phyloP scores from a whole-genome alignment of 805 yeast genomes.

The Ogataea salicorniae region DNA sequence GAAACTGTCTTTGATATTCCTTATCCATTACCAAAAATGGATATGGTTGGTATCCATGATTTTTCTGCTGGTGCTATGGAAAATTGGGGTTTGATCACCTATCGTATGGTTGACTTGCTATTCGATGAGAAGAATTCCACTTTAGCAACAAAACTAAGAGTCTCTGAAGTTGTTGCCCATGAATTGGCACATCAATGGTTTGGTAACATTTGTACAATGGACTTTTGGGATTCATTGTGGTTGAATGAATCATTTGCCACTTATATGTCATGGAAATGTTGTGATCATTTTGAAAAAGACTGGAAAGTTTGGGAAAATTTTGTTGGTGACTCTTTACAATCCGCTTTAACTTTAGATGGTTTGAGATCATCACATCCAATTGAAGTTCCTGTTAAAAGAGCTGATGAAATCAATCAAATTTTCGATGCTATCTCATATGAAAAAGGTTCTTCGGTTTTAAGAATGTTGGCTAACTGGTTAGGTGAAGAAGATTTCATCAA shows the following conservation, averaged over 20 bases:
- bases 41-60: slow-evolving; percentile 74
- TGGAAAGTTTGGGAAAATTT: slow-evolving; percentile 75
- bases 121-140: slow-evolving; percentile 45
- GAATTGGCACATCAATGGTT: slow-evolving; percentile 95
- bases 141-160: slow-evolving; percentile 57
- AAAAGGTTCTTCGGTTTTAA: slow-evolving; percentile 73
- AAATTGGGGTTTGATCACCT: slow-evolving; percentile 81
- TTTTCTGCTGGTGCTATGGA: slow-evolving; percentile 88
- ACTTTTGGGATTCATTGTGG: slow-evolving; percentile 93
- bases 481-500: slow-evolving; percentile 66
- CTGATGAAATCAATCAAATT: slow-evolving; percentile 75
- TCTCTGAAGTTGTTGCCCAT: slow-evolving; percentile 79
- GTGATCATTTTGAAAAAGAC: slow-evolving; percentile 65
- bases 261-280: slow-evolving; percentile 73
- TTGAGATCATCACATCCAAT: slow-evolving; percentile 73
- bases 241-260: slow-evolving; percentile 89
- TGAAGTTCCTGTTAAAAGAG: slow-evolving; percentile 78
- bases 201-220: slow-evolving; percentile 86
- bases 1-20: slow-evolving; percentile 43
- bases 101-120: slow-evolving; percentile 53
- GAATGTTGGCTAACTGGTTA: slow-evolving; percentile 69
- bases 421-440: slow-evolving; percentile 80
- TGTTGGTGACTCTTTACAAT: slow-evolving; percentile 49
- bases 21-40: slow-evolving; percentile 82
- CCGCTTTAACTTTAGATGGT: slow-evolving; percentile 51